These are phyloP conservation scores for Balansia obtecta DNA, from an alignment of 2,329 filamentous ascomycete species.

Conservation along the genomic window DNA sequence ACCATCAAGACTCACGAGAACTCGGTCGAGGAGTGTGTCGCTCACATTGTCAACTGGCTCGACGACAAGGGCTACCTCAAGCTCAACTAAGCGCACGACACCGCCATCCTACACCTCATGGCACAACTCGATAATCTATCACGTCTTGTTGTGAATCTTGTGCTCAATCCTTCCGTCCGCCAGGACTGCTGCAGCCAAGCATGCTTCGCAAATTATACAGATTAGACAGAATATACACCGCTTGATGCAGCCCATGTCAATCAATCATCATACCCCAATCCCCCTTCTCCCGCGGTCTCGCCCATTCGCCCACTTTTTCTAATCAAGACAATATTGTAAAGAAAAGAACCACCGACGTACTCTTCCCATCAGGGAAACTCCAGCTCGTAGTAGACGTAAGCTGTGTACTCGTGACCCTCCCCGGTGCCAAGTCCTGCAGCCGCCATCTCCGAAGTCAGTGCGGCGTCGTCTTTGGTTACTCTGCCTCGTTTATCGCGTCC, in stretches of 20 bases:
- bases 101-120: too few relatives aligned
- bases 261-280: not conserved
- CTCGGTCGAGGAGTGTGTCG: slow-evolving; percentile 79
- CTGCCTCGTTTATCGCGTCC: slow-evolving; percentile 87
- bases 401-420: slow-evolving; percentile 76
- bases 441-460: slow-evolving; percentile 70
- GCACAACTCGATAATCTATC: not conserved
- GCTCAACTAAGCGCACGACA: slow-evolving; percentile 9
- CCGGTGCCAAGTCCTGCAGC: slow-evolving; percentile 54
- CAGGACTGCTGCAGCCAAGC: not conserved
- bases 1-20: slow-evolving; percentile 72
- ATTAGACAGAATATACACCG: slow-evolving; percentile 18
- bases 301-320: not conserved
- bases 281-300: not conserved
- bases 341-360: not conserved
- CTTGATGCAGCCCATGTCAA: slow-evolving; percentile 9
- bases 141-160: not conserved
- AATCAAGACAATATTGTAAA: not conserved
- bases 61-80: slow-evolving; percentile 46
- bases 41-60: slow-evolving; percentile 70
- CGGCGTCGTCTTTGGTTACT: slow-evolving; percentile 78
- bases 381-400: slow-evolving; percentile 96
- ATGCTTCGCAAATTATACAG: slow-evolving; percentile 10
- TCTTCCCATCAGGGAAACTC: slow-evolving; percentile 43
- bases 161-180: not conserved